These are phyloP conservation scores for Candida montana DNA, from an alignment of 805 yeast species.

Conservation along the genomic window DNA sequence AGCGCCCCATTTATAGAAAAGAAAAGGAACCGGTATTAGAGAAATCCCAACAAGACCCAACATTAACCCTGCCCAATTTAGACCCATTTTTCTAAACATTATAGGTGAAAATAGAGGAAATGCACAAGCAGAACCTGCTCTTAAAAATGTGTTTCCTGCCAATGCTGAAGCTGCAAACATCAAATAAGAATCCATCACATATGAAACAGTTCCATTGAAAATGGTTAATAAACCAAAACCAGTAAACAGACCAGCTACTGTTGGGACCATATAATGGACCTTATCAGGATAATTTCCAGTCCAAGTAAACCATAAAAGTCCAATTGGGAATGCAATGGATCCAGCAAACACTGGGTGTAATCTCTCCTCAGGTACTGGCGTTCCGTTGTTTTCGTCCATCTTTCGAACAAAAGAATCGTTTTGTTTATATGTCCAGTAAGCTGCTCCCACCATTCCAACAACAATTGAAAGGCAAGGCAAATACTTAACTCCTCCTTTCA, in stretches of 20 bases:
- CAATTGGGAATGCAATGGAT: constrained; percentile 65
- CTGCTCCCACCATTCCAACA: constrained; percentile 61
- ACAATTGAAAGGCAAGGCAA: constrained; percentile 77
- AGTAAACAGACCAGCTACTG: constrained; percentile 54
- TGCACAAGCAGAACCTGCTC: constrained; percentile 63
- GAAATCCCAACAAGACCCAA: constrained; percentile 55
- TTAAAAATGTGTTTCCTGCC: constrained; percentile 66
- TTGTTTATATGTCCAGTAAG: constrained; percentile 40
- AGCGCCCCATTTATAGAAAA: constrained; percentile 57
- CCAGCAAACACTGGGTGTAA: constrained; percentile 75
- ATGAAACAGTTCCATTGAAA: constrained; percentile 65
- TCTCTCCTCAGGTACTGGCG: constrained; percentile 74
- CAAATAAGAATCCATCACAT: constrained; percentile 67
- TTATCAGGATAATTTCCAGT: constrained; percentile 66
- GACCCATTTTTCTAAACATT: constrained; percentile 65
- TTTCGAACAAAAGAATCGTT: constrained; percentile 49
- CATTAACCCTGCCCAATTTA: constrained; percentile 75
- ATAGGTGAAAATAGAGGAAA: constrained; percentile 67
- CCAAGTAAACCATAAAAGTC: constrained; percentile 87
- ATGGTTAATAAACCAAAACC: constrained; percentile 67
- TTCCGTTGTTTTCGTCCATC: constrained; percentile 47
- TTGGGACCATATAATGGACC: constrained; percentile 78
- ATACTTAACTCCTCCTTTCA: constrained; percentile 59
- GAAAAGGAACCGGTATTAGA: constrained; percentile 62
- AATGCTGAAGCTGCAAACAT: constrained; percentile 74